Evolutionary conservation across 805 yeast species (phyloP).

Genomic region (Jamesozyma lodderae): DNA sequence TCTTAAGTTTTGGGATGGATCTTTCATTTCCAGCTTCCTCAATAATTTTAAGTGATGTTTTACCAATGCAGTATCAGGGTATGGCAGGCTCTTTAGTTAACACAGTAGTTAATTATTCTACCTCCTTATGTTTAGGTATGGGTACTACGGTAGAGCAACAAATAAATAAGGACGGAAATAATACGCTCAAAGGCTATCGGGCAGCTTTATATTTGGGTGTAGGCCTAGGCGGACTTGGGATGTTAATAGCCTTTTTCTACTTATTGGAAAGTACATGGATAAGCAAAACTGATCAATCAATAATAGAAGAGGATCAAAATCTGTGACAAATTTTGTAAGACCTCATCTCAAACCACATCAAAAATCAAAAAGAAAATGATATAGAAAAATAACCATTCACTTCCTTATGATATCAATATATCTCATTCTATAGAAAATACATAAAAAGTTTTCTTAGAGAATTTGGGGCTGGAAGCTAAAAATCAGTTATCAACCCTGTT

Average conservation of each 20-base stretch:
- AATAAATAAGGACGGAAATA: constrained; percentile 21
- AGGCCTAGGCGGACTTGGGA: constrained; percentile 39
- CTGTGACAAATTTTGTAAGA: too few relatives aligned
- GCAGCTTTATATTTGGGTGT: constrained; percentile 50
- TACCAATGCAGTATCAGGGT: constrained; percentile 62
- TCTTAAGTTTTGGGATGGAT: constrained; percentile 69
- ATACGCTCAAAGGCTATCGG: constrained; percentile 38
- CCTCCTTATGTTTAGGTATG: constrained; percentile 57
- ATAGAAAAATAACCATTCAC: too few relatives aligned
- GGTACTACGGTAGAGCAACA: constrained; percentile 56
- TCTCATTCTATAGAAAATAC: too few relatives aligned
- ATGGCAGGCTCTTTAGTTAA: constrained; percentile 67
- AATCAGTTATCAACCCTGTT: constrained; percentile 31
- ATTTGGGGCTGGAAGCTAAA: too few relatives aligned
- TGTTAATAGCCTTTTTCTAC: constrained; percentile 11
- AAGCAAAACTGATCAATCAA: constrained; percentile 1
- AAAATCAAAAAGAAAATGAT: too few relatives aligned
- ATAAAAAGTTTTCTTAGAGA: too few relatives aligned
- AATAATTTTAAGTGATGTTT: constrained; percentile 45
- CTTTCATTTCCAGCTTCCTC: constrained; percentile 69
- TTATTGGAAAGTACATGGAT: constrained; percentile 6
- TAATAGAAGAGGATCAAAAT: too few relatives aligned
- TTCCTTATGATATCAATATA: too few relatives aligned
- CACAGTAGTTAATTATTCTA: constrained; percentile 63
- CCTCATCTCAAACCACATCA: too few relatives aligned